Conservation (phyloP, 495 filamentous ascomycete genomes). For the Barbatosphaeria neglecta region DNA sequence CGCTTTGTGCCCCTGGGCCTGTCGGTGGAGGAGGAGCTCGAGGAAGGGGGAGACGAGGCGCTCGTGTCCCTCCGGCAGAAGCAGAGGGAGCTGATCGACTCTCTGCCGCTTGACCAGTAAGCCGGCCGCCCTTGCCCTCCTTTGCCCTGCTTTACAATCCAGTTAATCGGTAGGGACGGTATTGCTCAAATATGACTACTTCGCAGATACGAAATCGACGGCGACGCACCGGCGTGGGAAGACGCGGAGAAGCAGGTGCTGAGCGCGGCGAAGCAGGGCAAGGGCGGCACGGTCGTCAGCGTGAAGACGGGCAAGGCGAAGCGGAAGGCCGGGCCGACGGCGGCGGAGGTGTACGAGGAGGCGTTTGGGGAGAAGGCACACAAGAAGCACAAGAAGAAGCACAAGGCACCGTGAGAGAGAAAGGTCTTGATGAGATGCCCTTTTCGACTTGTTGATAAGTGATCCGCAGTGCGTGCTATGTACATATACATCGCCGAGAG, state of each 20-base stretch:
- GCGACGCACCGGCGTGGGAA: conserved; percentile 61
- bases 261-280: conserved; percentile 39
- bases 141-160: conserved; percentile 12
- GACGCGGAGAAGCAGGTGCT: conserved; percentile 72
- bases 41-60: conserved; percentile 68
- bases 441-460: no score
- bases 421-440: no score
- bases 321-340: conserved; percentile 65
- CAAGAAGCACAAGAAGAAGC: conserved; percentile 51
- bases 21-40: conserved; percentile 74
- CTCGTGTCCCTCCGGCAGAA: conserved; percentile 54
- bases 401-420: conserved; percentile 23
- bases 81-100: conserved; percentile 77
- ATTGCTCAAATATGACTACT: no score
- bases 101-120: conserved; percentile 80
- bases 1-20: conserved; percentile 58
- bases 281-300: conserved; percentile 63
- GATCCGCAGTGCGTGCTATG: no score
- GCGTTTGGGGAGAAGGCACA: conserved; percentile 41
- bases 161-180: conserved; percentile 14
- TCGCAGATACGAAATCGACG: conserved; percentile 72
- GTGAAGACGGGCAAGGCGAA: conserved; percentile 66
- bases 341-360: conserved; percentile 45
- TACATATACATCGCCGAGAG: no score
- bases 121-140: conserved; percentile 21